Evolutionary conservation across 352 stramenopile species (phyloP).

Genomic region (Thraustochytrium striatum): DNA sequence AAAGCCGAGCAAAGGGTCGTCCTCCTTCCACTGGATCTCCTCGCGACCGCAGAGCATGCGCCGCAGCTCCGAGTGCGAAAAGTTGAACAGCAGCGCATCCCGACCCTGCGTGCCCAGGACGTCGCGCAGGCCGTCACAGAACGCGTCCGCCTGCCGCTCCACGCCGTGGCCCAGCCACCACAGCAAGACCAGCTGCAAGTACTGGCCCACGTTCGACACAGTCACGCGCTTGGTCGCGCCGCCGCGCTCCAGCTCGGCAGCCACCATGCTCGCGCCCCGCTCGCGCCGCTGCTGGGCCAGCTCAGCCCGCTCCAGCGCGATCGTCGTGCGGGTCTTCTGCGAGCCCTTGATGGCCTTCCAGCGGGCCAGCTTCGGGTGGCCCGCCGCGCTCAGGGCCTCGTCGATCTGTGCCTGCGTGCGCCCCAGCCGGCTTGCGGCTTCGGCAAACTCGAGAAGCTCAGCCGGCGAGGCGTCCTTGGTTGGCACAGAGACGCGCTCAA

Average conservation of each 20-base stretch:
- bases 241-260: constrained; percentile 12
- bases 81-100: constrained; percentile 34
- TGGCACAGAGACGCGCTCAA: constrained; percentile 24
- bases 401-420: constrained; percentile 25
- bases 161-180: constrained; percentile 43
- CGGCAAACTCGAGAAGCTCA: constrained; percentile 14
- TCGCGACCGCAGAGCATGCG: constrained; percentile 45
- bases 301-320: constrained; percentile 6
- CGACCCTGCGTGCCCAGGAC: constrained; percentile 8
- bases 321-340: constrained; percentile 34
- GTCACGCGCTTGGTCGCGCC: constrained; percentile 26
- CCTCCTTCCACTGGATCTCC: constrained; percentile 47
- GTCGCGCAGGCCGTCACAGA: constrained; percentile 43
- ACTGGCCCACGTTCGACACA: constrained; percentile 15
- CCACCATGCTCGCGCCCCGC: not conserved
- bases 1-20: constrained; percentile 42
- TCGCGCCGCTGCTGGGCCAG: constrained; percentile 4
- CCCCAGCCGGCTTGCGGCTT: constrained; percentile 5
- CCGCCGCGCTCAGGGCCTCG: not conserved
- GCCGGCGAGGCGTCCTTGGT: not conserved
- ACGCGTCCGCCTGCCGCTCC: constrained; percentile 28
- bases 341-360: constrained; percentile 44
- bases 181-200: constrained; percentile 18
- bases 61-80: constrained; percentile 38
- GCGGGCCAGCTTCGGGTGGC: constrained; percentile 25